Evolutionary conservation across 2,329 filamentous ascomycete species (phyloP).

Genomic region (Penicillium thymicola): DNA sequence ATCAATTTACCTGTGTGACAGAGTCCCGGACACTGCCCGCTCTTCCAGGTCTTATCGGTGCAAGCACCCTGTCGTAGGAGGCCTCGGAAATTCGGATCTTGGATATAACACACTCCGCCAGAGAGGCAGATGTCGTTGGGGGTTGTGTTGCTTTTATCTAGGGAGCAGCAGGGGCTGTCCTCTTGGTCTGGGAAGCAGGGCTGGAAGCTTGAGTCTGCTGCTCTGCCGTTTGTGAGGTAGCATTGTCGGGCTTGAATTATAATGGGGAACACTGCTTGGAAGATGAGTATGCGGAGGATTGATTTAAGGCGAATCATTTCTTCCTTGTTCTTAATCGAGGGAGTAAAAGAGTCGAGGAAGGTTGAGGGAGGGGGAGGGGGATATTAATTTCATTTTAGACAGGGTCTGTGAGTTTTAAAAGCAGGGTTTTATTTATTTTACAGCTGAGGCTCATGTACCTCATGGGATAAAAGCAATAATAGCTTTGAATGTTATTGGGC

Average conservation of each 20-base stretch:
- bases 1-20: not conserved
- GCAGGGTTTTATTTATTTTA: not conserved
- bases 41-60: not conserved
- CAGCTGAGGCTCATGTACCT: not conserved
- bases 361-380: not conserved
- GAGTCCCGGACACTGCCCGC: not conserved
- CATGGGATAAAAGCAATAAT: not conserved
- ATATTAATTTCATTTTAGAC: not conserved
- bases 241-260: not conserved
- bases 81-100: not conserved
- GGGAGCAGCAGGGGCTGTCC: not conserved
- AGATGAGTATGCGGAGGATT: not conserved
- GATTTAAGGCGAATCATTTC: not conserved
- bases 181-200: not conserved
- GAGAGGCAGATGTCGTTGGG: not conserved
- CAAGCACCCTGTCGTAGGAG: not conserved
- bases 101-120: not conserved
- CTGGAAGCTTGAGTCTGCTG: not conserved
- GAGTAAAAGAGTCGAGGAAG: not conserved
- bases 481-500: not conserved
- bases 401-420: not conserved
- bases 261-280: not conserved
- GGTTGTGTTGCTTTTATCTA: not conserved
- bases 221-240: not conserved
- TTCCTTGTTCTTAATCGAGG: not conserved